phyloP scores from a whole-genome alignment of 2,329 filamentous ascomycete species.

The Triangularia setosa region DNA sequence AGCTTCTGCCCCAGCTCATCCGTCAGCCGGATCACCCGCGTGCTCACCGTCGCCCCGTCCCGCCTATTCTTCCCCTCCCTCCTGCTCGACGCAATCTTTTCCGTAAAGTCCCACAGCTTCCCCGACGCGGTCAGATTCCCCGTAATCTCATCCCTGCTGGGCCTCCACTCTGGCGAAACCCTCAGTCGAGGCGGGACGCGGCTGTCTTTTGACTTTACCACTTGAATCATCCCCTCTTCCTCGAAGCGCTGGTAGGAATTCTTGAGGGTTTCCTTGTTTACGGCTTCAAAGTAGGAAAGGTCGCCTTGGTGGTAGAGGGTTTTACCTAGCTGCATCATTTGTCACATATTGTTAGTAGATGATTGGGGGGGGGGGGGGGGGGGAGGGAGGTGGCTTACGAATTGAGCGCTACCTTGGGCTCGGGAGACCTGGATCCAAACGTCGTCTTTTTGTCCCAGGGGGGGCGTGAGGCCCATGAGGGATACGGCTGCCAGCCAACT shows the following conservation, averaged over 20 bases:
- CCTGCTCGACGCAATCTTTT: conserved; percentile 76
- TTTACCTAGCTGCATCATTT: conserved; percentile 74
- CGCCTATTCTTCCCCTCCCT: conserved; percentile 93
- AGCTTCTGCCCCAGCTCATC: conserved; percentile 68
- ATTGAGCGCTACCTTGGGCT: conserved; percentile 75
- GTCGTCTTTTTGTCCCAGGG: conserved; percentile 53
- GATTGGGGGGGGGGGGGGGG: background rate
- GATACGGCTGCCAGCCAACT: conserved; percentile 88
- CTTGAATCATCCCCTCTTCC: conserved; percentile 82
- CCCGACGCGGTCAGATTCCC: conserved; percentile 65
- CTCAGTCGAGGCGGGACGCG: conserved; percentile 61
- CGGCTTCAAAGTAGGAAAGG: conserved; percentile 93
- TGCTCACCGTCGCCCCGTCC: conserved; percentile 87
- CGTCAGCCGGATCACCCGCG: conserved; percentile 71
- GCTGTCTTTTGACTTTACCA: conserved; percentile 64
- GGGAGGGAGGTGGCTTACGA: conserved; percentile 53
- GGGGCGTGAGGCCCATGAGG: conserved; percentile 80
- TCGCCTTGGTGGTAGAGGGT: conserved; percentile 97
- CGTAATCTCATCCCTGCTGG: conserved; percentile 58
- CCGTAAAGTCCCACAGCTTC: conserved; percentile 85
- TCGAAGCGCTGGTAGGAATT: conserved; percentile 87
- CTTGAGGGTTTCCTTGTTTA: conserved; percentile 96
- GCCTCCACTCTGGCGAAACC: conserved; percentile 71
- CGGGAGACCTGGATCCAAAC: conserved; percentile 75
- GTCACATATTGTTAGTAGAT: background rate